Evolutionary conservation across 345 rosid genomes (phyloP), one percentile per base, ranked within the genome.

Genomic region (Lepidium didymum): DNA sequence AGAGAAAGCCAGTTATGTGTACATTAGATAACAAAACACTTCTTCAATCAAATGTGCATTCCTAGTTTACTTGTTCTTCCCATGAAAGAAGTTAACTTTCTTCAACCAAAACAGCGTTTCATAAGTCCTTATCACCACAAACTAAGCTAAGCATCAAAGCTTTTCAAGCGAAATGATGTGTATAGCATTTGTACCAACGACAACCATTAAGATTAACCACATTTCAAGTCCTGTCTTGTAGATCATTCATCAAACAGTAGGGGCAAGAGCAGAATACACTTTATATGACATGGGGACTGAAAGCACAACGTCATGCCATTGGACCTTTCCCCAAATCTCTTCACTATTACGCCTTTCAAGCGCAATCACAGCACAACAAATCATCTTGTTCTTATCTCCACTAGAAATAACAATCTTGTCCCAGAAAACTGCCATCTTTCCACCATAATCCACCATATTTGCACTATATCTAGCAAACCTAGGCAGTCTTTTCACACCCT

Each of bases 361-460:
- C 41, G 53, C 67, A 53, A 89, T 85, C 65, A 80, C 85, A 0
- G 88, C 87, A 29, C 93, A 81, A 78, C 84, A 84, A 36, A 87
- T 62, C 73, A 77, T 85, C 74, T 69, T 41, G 4, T 23, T 7
- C 68, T 13, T 45, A 44, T 40, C 64, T 63, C 75, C 75, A 77
- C 35, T 18, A 44, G n/a, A 56, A 38, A 14, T 13, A 0, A 10
- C 33, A 57, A 69, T 59, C 47, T 56, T 69, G 52, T 84, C 91
- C 94, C 91, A 90, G 54, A 84, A 81, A 69, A 90, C 85, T 58
- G 73, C 62, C 81, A 87, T 66, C 45, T 87, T 90, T 42, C 93
- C 93, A 0, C 91, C 91, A 29, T 29, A 61, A 15, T 60, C 40
- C 10, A 4, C 38, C 9, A 60, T n/a, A 7, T 14, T 14, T 21